Percentiles rank a stretch among this genome's conserved stretches.
These are phyloP conservation scores for Rhizoclosmatium sp. DNA, from an alignment of 192 early-diverging fungal species.

Conservation along the genomic window DNA sequence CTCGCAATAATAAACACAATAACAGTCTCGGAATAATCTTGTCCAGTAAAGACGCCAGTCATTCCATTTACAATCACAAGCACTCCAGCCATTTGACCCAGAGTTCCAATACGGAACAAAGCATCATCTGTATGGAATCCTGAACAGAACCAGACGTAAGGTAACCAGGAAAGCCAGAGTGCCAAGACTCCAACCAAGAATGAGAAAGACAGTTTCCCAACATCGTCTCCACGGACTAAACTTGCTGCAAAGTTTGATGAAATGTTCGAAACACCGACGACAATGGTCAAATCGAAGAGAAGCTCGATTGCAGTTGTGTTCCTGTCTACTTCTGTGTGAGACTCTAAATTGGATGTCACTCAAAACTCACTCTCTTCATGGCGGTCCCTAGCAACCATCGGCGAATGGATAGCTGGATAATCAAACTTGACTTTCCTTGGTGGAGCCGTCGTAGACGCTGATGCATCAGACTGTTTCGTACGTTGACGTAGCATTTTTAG, in stretches of 20 bases:
- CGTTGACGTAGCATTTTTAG: not conserved
- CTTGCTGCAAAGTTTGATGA: not conserved
- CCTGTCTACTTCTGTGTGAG: not conserved
- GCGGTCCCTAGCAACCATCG: not conserved
- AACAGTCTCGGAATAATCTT: not conserved
- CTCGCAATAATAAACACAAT: slow-evolving; percentile 18
- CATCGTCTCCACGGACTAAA: not conserved
- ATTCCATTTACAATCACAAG: slow-evolving; percentile 27
- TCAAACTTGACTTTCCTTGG: not conserved
- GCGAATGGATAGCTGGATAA: slow-evolving; percentile 5
- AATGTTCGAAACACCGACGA: not conserved
- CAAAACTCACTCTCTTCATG: not conserved
- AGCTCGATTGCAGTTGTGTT: not conserved
- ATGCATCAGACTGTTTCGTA: not conserved
- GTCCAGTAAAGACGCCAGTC: not conserved
- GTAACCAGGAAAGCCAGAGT: slow-evolving; percentile 4
- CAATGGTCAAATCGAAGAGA: slow-evolving; percentile 1
- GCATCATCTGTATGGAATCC: slow-evolving; percentile 14
- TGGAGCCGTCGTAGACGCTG: not conserved
- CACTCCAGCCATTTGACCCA: slow-evolving; percentile 31
- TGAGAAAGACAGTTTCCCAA: not conserved
- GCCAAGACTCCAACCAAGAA: not conserved
- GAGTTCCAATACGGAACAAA: slow-evolving; percentile 14
- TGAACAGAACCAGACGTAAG: slow-evolving; percentile 21
- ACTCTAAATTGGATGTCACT: too few species aligned